phyloP scores from a whole-genome alignment of 2,329 filamentous ascomycete species.

The Fusarium scirpi region DNA sequence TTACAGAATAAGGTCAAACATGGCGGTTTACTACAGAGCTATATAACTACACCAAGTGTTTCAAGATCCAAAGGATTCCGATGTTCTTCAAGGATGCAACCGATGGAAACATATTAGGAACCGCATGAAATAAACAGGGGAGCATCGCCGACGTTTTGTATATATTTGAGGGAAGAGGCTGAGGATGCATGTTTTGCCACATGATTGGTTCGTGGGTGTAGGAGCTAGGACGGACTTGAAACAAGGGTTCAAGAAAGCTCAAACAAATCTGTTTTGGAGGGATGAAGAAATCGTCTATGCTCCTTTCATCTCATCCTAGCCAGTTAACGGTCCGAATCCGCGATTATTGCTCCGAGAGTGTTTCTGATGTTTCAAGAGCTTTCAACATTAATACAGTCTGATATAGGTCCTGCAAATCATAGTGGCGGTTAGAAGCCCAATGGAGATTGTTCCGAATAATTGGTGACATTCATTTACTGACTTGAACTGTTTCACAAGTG shows the following conservation, averaged over 20 bases:
- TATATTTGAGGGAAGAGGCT: conserved; percentile 33
- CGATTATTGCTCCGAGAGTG: not conserved
- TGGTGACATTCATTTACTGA: not conserved
- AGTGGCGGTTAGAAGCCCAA: conserved; percentile 3
- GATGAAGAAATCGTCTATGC: conserved; percentile 19
- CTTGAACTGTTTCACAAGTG: conserved; percentile 3
- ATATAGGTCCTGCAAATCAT: not conserved
- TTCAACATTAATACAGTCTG: not conserved
- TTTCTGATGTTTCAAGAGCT: too few relatives aligned
- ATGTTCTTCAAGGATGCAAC: not conserved
- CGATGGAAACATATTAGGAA: conserved; percentile 7
- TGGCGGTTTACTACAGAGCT: not conserved
- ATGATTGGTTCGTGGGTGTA: conserved; percentile 17
- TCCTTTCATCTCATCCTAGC: conserved; percentile 35
- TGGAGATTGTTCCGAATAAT: fast-evolving
- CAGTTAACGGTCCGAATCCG: conserved; percentile 29
- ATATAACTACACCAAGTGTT: conserved; percentile 24
- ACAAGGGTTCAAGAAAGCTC: conserved; percentile 21
- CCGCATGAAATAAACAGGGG: conserved; percentile 19
- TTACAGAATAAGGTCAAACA: not conserved
- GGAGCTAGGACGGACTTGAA: conserved; percentile 25
- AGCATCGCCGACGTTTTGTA: conserved; percentile 22
- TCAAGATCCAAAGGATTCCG: not conserved
- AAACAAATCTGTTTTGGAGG: conserved; percentile 2
- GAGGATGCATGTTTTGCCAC: conserved; percentile 20